Percentiles rank a stretch among this genome's conserved stretches.
phyloP scores from a whole-genome alignment of 1,284 basidiomycete genomes.

The Ustilago shanxiensis region DNA sequence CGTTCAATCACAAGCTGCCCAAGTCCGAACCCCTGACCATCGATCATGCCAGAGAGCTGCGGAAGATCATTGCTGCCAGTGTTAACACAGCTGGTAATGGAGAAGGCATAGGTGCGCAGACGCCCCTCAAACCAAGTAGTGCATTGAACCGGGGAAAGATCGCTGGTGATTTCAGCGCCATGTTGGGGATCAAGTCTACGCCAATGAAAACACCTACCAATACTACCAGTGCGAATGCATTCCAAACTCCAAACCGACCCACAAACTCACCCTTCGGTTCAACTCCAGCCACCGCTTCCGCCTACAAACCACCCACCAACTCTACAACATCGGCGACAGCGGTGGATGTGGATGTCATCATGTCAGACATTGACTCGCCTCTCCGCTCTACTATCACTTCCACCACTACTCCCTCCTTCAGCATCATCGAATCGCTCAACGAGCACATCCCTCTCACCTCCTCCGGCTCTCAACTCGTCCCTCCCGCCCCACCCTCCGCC shows the following conservation, averaged over 20 bases:
- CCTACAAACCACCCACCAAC: conserved; percentile 26
- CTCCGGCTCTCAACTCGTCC: conserved; percentile 34
- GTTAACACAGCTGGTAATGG: conserved; percentile 21
- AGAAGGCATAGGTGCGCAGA: neutral
- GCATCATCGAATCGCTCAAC: conserved; percentile 60
- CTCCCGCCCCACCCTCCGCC: conserved; percentile 1
- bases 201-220: conserved; percentile 18
- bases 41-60: conserved; percentile 49
- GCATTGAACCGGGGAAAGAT: conserved; percentile 38
- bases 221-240: conserved; percentile 2
- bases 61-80: conserved; percentile 42
- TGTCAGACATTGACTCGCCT: conserved; percentile 48
- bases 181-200: conserved; percentile 38
- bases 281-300: conserved; percentile 37
- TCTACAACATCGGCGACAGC: neutral
- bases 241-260: conserved; percentile 30
- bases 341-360: conserved; percentile 19
- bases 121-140: conserved; percentile 40
- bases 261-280: conserved; percentile 26
- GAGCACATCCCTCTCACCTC: conserved; percentile 37
- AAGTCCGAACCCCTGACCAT: conserved; percentile 40
- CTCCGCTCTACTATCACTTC: conserved; percentile 10
- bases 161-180: conserved; percentile 22
- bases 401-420: neutral
- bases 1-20: conserved; percentile 46